Evolutionary conservation across 2,329 filamentous ascomycete genomes (phyloP), one percentile per base, ranked within the genome.

Genomic region (Pyrenochaeta sp.): DNA sequence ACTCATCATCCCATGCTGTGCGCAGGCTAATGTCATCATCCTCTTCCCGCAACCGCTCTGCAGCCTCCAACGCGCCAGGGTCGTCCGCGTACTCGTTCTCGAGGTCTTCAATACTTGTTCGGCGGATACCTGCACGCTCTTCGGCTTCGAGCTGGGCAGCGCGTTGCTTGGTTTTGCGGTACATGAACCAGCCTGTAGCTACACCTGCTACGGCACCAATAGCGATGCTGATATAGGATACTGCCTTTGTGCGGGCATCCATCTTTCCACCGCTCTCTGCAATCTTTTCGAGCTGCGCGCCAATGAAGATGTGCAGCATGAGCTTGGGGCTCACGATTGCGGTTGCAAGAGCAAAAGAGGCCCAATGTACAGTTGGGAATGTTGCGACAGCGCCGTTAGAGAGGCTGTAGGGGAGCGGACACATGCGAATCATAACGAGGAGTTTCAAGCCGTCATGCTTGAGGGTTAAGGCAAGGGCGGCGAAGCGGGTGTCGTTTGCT

Each of bases 381-480:
- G 95, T 98, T 27, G 92, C 92, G 49, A 99, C 86, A 56, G 96
- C 96, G 45, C 92, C 95, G 72, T 99, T 99, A 71, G 90, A 93
- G 63, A 98, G 81, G 46, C 90, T 95, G 75, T 96, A 99, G 12
- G 95, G 95, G 55, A 99, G 75, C 1, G 95, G 95, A 69, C 94
- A 98, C 60, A 98, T 84, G 27, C 95, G 86, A 65, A 99, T 95
- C 84, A 95, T 96, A 58, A 91, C 88, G 40, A 99, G 83, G 48
- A 98, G 87, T 67, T 92, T 90, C 45, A 99, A 77, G 0, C 95
- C 95, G 69, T 99, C 95, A 69, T 91, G 88, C 61, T 96, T 92
- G 57, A 99, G 81, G 7, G 95, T 95, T 67, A 97, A 84, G 18
- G 90, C 86, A 21, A 99, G 83, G 4, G 95, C 95, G 9, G 95